These are phyloP conservation scores for Solanum etuberosum DNA, from an alignment of 257 asterid genomes.

Conservation along the genomic window DNA sequence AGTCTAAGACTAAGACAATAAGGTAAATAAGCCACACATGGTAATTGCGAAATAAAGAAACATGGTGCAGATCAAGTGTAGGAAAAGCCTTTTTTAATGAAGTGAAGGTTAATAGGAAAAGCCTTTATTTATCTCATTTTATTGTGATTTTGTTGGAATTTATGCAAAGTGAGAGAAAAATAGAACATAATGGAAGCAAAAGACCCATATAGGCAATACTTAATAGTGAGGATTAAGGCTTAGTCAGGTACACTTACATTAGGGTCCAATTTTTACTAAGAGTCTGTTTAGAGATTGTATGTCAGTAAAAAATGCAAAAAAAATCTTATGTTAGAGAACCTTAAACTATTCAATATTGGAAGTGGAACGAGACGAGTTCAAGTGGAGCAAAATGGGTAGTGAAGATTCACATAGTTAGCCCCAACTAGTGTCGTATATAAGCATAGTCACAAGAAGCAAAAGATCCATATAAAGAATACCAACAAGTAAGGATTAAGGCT, in stretches of 20 bases:
- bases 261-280: not conserved
- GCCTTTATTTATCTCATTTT: not conserved
- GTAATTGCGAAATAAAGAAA: not conserved
- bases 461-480: not conserved
- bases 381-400: not conserved
- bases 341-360: not conserved
- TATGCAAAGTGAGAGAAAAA: not conserved
- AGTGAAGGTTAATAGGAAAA: not conserved
- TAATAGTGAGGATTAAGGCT: not conserved
- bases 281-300: not conserved
- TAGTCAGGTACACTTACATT: not conserved
- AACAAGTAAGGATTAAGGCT: not conserved
- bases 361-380: not conserved
- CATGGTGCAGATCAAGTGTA: not conserved
- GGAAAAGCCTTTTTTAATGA: not conserved
- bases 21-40: not conserved
- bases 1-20: not conserved
- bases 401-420: not conserved
- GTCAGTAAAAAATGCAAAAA: not conserved
- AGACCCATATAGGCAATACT: not conserved
- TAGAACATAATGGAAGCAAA: not conserved
- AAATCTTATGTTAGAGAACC: not conserved
- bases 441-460: not conserved
- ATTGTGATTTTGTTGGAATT: not conserved
- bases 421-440: not conserved